Evolutionary conservation across 2,329 filamentous ascomycete species (phyloP), one percentile per base, ranked within the genome.

Genomic region (Ceratocystiopsis sp.): DNA sequence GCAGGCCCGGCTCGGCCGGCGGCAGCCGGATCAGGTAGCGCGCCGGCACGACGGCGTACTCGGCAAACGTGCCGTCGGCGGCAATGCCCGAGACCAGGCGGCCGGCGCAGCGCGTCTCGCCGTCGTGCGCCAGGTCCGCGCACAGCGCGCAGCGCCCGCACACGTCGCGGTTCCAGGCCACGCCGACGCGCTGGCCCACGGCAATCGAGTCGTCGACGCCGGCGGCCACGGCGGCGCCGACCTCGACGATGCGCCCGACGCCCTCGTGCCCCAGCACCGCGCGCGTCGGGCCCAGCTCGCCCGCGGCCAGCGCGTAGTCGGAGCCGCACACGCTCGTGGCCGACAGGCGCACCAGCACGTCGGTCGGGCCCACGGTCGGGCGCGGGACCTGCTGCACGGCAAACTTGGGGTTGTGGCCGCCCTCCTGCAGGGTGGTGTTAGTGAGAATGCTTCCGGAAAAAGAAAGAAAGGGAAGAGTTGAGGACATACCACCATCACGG

Each of bases 201-300:
- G 48, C 17, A 15, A 58, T 47, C 2, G 49, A 44, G 2, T 50
- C 45, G 37, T 56, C 55, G n/a, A 51, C 38, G n/a, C n/a, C n/a
- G 1, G 45, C 17, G 1, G 48, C 8, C 4, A 62, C 54, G 33
- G 56, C 54, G 29, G 54, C 52, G 1, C 65, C 65, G 2, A 66
- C 46, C 19, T 49, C 53, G 4, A 54, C 58, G 15, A 66, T 54
- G 12, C 52, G 53, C 1, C 65, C 65, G 1, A 66, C 60, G 9
- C 64, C 65, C 47, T 68, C 65, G 40, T 68, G 65, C 4, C 65
- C 65, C 0, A 63, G 53, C 2, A 63, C 56, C 19, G 55, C 47
- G 6, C 53, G 50, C 1, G 54, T 53, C 0, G 59, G 58, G 0
- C 61, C 60, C 38, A 64, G 48, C 19, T 61, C 53, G 12, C 62